Base-by-base conservation (phyloP, 1,284 basidiomycete species). In the Trichosporon coremiiforme region DNA sequence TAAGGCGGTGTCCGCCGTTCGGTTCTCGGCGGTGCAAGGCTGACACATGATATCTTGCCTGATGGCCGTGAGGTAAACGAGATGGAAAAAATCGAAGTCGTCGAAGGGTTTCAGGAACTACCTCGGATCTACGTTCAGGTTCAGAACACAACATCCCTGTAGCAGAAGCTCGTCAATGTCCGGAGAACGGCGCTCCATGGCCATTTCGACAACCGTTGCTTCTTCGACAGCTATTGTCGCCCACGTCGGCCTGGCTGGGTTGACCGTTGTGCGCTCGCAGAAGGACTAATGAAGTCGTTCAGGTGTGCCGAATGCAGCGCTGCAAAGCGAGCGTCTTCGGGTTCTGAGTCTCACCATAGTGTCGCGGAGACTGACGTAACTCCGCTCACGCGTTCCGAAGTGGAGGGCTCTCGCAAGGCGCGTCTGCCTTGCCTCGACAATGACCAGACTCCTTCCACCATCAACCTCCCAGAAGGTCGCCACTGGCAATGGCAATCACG, bases 371-470 rank as follows among this genome's bases (percentile, higher is more conserved):
- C 41, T n/a, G 41, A 45, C 4, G 5, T 4, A 45, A n/a, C 41
- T 45, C 41, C 41, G 41, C 8, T 15, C 6, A n/a, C 41, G 41
- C 41, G 41, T 45, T 45, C 41, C 41, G 41, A 45, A n/a, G 41
- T 45, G 41, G 41, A 45, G 41, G 41, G 41, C 41, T 45, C 41
- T 45, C 41, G n/a, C 41, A 45, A 45, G 41, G 41, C 41, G 41
- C 41, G 41, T n/a, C 41, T 45, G 17, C 41, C 41, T 45, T 15
- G 17, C 41, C 41, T n/a, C 17, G 50, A 53, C 50, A 22, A 53
- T 25, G 50, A 20, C 20, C 22, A 53, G 6, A 22, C 50, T 22
- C 50, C 20, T 25, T 53, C 50, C 50, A 25, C 20, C 50, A 10
- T 53, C 50, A 20, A 25, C 50, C n/a, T 22, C 20, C 20, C 6